phyloP scores from a whole-genome alignment of 225 moss, liverwort and hornwort species.

The Marchantia paleacea region DNA sequence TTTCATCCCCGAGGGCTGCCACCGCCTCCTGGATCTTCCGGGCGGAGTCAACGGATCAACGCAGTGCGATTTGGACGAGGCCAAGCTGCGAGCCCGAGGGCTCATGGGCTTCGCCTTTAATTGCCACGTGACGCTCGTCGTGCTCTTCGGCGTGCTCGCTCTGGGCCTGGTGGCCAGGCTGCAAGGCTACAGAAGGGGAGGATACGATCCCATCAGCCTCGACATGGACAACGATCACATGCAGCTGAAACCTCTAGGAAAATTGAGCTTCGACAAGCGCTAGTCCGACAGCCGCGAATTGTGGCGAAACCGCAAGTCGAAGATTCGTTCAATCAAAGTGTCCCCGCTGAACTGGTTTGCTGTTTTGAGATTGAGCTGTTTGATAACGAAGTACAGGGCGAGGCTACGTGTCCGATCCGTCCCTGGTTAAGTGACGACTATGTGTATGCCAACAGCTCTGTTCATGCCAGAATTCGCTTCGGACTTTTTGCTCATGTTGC shows the following conservation, averaged over 20 bases:
- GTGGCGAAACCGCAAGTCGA: neutral
- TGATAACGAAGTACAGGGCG: neutral
- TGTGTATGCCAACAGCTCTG: neutral
- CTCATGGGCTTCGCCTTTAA: slow-evolving; percentile 85
- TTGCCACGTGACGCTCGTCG: slow-evolving; percentile 67
- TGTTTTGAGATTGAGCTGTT: slow-evolving; percentile 4
- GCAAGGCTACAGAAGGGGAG: slow-evolving; percentile 59
- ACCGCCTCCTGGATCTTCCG: slow-evolving; percentile 73
- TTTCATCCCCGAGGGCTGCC: slow-evolving; percentile 83
- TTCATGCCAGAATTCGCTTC: neutral
- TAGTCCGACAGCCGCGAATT: slow-evolving; percentile 11
- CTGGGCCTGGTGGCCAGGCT: slow-evolving; percentile 73
- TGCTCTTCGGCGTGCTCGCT: slow-evolving; percentile 57
- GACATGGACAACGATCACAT: slow-evolving; percentile 54
- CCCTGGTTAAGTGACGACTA: slow-evolving; percentile 1
- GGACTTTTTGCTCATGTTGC: slow-evolving; percentile 7
- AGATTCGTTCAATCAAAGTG: neutral
- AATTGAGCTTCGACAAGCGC: slow-evolving; percentile 54
- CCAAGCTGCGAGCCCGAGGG: slow-evolving; percentile 63
- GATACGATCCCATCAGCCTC: slow-evolving; percentile 56
- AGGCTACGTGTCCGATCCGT: neutral
- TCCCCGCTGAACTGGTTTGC: neutral
- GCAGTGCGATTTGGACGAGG: slow-evolving; percentile 69
- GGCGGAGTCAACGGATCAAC: slow-evolving; percentile 86
- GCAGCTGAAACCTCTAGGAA: slow-evolving; percentile 77